phyloP scores from a whole-genome alignment of 345 rosid genomes.

The Passiflora organensis region DNA sequence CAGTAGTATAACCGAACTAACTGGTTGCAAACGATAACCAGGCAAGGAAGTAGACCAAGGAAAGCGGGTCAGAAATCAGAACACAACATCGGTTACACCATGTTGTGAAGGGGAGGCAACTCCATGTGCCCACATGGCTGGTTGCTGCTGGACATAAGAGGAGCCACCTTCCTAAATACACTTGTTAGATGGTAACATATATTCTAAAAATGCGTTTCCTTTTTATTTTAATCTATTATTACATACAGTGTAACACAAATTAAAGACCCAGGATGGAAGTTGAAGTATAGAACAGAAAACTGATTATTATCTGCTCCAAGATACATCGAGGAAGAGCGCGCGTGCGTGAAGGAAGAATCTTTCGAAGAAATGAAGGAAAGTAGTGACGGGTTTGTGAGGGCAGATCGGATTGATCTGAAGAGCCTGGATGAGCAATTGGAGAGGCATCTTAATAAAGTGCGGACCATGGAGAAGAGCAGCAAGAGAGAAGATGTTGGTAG shows the following conservation, averaged over 20 bases:
- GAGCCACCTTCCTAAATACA: not conserved
- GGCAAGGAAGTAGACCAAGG: not conserved
- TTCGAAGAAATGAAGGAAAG: conserved; percentile 49
- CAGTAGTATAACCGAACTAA: too few species aligned
- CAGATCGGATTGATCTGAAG: conserved; percentile 97
- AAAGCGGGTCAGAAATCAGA: conserved; percentile 2
- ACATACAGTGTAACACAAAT: not conserved
- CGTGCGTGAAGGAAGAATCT: not conserved
- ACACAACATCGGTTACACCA: conserved; percentile 4
- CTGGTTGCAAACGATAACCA: too few species aligned
- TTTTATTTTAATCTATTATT: too few species aligned
- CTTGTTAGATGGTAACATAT: not conserved
- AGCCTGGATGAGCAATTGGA: conserved; percentile 92
- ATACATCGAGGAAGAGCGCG: not conserved
- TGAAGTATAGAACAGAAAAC: not conserved
- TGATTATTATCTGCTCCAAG: not conserved
- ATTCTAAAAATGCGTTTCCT: too few species aligned
- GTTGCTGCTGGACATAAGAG: conserved; percentile 2
- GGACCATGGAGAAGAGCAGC: conserved; percentile 50
- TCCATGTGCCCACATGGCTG: conserved; percentile 24
- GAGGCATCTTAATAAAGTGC: conserved; percentile 66
- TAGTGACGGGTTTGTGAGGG: conserved; percentile 79
- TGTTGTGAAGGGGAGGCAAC: conserved; percentile 17
- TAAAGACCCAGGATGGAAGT: not conserved
- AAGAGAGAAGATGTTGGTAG: conserved; percentile 25